phyloP scores from a whole-genome alignment of 495 filamentous ascomycete species.

The Daldinia vernicosa region DNA sequence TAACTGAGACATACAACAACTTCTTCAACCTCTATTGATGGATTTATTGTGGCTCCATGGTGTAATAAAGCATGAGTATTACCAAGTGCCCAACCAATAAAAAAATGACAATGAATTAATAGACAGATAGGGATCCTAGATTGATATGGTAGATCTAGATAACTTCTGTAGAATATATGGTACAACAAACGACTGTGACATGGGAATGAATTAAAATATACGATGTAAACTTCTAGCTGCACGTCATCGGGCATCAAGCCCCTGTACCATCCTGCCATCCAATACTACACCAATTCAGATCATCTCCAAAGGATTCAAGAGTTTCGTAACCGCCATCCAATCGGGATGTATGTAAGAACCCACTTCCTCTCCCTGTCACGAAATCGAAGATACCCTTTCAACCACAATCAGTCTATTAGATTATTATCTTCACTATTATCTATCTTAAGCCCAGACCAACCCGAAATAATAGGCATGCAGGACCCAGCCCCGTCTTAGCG shows the following conservation, averaged over 20 bases:
- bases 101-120: neutral
- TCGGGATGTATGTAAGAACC: neutral
- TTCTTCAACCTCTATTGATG: neutral
- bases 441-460: neutral
- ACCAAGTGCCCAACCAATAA: neutral
- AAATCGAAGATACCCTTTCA: neutral
- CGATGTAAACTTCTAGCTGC: constrained; percentile 12
- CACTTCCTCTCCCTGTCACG: too few species aligned
- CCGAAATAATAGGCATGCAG: neutral
- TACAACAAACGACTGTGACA: neutral
- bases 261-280: neutral
- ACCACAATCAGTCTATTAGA: neutral
- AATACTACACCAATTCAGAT: neutral
- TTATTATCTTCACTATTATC: neutral
- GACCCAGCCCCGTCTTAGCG: neutral
- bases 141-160: neutral
- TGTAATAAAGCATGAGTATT: neutral
- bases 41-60: neutral
- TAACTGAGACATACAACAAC: neutral
- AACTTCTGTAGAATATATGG: neutral
- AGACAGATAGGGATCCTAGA: neutral
- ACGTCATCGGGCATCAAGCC: constrained; percentile 12
- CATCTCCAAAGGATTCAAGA: neutral
- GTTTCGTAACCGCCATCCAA: neutral
- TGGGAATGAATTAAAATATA: neutral